A percentile compares a stretch with the other conserved stretches of the same genome.
These are phyloP conservation scores for Leptographium lundbergii DNA, from an alignment of 2,329 filamentous ascomycete genomes.

Conservation along the genomic window DNA sequence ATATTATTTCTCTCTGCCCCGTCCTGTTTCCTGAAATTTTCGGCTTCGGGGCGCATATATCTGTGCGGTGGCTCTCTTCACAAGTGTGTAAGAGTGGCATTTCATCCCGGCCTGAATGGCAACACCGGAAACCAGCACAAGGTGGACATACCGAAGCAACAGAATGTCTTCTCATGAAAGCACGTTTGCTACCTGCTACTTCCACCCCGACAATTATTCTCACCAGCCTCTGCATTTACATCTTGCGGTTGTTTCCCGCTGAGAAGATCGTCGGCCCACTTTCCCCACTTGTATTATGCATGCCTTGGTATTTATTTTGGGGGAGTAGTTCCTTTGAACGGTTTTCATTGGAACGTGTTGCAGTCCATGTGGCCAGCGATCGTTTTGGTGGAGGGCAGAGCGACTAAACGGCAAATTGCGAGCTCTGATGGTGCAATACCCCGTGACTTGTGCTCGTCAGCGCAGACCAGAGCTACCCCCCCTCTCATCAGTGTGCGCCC, in stretches of 20 bases:
- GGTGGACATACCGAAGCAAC: not conserved
- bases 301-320: not conserved
- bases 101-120: not conserved
- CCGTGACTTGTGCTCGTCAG: conserved; percentile 31
- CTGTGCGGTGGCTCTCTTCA: not conserved
- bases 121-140: not conserved
- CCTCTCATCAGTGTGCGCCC: not conserved
- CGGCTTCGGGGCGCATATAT: not conserved
- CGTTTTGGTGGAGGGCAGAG: conserved; percentile 14
- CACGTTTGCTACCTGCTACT: not conserved
- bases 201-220: not conserved
- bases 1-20: too few relatives aligned
- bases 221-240: not conserved
- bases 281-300: conserved; percentile 1
- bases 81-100: not conserved
- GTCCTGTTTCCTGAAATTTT: not conserved
- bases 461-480: not conserved
- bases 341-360: conserved; percentile 20
- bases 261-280: conserved; percentile 2
- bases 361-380: conserved; percentile 12
- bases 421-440: conserved; percentile 46
- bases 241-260: conserved; percentile 7
- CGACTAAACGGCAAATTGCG: conserved; percentile 25
- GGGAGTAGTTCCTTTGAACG: not conserved
- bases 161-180: not conserved